These are phyloP conservation scores for Nemania bipapillata DNA, from an alignment of 2,329 filamentous ascomycete genomes.

Conservation along the genomic window DNA sequence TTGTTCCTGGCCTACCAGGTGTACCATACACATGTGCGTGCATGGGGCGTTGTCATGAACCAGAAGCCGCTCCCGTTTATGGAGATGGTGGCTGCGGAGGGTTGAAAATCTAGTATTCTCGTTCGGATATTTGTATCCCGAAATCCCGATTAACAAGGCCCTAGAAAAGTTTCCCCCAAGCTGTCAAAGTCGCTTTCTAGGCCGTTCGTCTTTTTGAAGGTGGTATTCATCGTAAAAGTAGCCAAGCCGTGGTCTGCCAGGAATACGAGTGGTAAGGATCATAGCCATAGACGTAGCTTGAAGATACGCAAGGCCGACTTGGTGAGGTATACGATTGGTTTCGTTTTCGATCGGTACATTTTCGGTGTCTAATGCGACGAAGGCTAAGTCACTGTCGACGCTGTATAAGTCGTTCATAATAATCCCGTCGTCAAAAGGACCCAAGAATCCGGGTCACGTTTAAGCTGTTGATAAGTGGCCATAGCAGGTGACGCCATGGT, in stretches of 20 bases:
- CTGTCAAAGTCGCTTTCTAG: constrained; percentile 17
- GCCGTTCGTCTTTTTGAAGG: constrained; percentile 10
- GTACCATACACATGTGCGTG: too few relatives aligned
- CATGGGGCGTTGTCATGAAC: too few relatives aligned
- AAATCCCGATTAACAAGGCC: constrained; percentile 6
- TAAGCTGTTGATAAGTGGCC: constrained; percentile 20
- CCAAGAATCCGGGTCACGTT: constrained; percentile 19
- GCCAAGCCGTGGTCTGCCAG: not conserved
- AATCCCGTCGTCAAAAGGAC: constrained; percentile 21
- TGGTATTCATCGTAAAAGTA: constrained; percentile 18
- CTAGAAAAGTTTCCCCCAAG: constrained; percentile 23
- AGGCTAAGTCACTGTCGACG: constrained; percentile 15
- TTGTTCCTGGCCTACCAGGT: too few relatives aligned
- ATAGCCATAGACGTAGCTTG: constrained; percentile 21
- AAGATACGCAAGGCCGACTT: constrained; percentile 25
- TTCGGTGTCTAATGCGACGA: constrained; percentile 27
- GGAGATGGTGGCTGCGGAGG: too few relatives aligned
- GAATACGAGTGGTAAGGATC: constrained; percentile 12
- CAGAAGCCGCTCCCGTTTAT: too few relatives aligned
- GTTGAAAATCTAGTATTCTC: too few relatives aligned
- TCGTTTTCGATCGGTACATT: constrained; percentile 20
- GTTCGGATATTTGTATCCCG: too few relatives aligned
- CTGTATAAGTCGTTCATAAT: constrained; percentile 20
- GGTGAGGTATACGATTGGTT: constrained; percentile 23
- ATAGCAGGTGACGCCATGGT: constrained; percentile 12